Percentiles rank a stretch among this genome's conserved stretches.
phyloP scores from a whole-genome alignment of 331 rosid species.

The Quercus tomentella region DNA sequence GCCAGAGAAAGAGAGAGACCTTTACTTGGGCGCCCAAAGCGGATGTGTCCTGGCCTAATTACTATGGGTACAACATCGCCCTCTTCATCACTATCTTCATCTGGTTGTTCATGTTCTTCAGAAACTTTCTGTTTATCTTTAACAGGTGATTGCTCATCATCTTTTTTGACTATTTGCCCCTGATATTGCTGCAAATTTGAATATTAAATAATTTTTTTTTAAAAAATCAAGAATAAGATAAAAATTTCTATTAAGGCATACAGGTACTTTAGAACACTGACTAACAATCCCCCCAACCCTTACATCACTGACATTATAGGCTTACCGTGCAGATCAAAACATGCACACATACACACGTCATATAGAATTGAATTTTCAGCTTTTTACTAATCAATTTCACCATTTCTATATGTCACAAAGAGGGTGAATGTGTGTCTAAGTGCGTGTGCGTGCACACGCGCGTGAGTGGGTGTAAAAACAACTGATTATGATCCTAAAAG shows the following conservation, averaged over 20 bases:
- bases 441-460: background rate
- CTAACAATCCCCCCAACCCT: background rate
- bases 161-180: conserved; percentile 29
- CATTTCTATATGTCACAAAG: background rate
- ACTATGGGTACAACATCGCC: conserved; percentile 75
- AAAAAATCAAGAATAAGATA: background rate
- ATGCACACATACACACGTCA: background rate
- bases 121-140: conserved; percentile 25
- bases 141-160: conserved; percentile 32
- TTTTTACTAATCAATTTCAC: background rate
- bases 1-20: conserved; percentile 35
- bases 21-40: conserved; percentile 63
- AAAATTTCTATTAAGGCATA: background rate
- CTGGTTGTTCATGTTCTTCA: conserved; percentile 29
- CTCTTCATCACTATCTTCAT: conserved; percentile 54
- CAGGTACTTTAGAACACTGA: background rate
- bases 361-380: background rate
- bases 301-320: background rate
- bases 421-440: background rate
- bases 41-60: conserved; percentile 93
- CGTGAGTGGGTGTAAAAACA: background rate
- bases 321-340: background rate
- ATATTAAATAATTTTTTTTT: background rate
- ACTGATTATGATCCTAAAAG: background rate
- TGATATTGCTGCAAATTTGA: conserved; percentile 44